Evolutionary conservation across 2,329 filamentous ascomycete genomes (phyloP).

Genomic region (Colletotrichum magnum): DNA sequence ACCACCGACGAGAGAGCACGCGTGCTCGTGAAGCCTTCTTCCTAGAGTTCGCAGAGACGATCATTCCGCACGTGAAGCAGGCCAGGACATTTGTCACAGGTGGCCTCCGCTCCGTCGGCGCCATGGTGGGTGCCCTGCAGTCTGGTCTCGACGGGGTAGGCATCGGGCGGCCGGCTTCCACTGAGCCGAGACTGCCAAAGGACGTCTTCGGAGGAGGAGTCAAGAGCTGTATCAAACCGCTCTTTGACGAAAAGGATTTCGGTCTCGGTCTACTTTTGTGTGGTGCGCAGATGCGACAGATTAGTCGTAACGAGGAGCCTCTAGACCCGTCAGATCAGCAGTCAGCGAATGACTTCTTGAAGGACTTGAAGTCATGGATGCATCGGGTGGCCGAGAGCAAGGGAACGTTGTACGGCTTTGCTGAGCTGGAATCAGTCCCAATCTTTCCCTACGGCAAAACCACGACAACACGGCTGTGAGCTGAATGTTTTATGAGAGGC

Average conservation of each 20-base stretch:
- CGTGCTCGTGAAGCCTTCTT: conserved; percentile 71
- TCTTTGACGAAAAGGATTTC: conserved; percentile 9
- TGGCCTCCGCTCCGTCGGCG: conserved; percentile 67
- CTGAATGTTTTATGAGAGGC: too few species aligned
- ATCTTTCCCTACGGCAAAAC: not conserved
- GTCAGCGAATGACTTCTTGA: not conserved
- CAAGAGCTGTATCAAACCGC: not conserved
- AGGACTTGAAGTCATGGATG: not conserved
- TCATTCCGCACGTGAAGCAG: conserved; percentile 54
- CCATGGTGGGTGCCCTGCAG: conserved; percentile 69
- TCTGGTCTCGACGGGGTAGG: conserved; percentile 70
- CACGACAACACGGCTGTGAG: not conserved
- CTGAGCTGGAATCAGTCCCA: not conserved
- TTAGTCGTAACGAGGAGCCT: not conserved
- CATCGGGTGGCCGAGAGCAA: not conserved
- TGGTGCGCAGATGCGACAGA: conserved; percentile 4
- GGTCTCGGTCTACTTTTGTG: not conserved
- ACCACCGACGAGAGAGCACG: conserved; percentile 66
- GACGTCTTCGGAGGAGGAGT: not conserved
- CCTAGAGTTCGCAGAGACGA: conserved; percentile 69
- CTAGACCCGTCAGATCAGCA: conserved; percentile 2
- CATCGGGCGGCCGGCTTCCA: conserved; percentile 56
- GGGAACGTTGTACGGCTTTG: not conserved
- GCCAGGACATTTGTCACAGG: conserved; percentile 72
- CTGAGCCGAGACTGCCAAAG: conserved; percentile 43